Evolutionary conservation across 495 filamentous ascomycete genomes (phyloP), one percentile per base, ranked within the genome.

Genomic region (Apiosordaria backusii): DNA sequence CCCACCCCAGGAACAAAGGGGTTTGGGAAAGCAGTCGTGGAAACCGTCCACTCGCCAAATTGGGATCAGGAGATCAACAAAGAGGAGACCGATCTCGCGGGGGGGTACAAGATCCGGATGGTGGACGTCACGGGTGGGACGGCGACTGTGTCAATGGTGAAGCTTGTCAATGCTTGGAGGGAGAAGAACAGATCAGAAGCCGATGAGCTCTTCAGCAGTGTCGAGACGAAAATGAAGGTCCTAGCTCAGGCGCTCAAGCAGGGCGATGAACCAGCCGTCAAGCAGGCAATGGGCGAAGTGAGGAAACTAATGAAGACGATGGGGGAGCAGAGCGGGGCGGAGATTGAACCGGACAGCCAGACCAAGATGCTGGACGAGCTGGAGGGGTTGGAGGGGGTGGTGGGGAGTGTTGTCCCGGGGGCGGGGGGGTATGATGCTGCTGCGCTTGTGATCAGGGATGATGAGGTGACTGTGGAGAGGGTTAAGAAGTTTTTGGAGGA

Each of bases 381-480:
- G 62, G 86, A 84, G 21, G 74, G 76, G 22, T 76, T 97, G 2
- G 84, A 89, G 0, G 96, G 96, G 16, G 92, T 98, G 6, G 83
- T 92, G 63, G 95, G 92, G 1, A 94, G 93, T 9, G 92, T 98
- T 3, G 96, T 97, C 0, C 95, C 95, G 4, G 95, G 95, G 2
- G 95, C 95, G 6, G 95, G 95, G 26, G 95, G 95, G 3, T 97
- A 90, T 74, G 95, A 99, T 85, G 95, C 95, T 4, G 84, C 97
- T 67, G 92, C 88, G 5, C 71, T 99, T 61, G 74, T 99, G 66
- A 83, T 96, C 50, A 85, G 82, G 68, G 92, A 98, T 73, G 86
- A 91, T 65, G 83, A 82, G 19, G 81, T 84, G 27, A 92, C 92
- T 18, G 77, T 91, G 63, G 71, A 71, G n/a, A 78, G 81, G 61